Base-by-base conservation (phyloP, 306 rosid species). In the Comarum palustre region DNA sequence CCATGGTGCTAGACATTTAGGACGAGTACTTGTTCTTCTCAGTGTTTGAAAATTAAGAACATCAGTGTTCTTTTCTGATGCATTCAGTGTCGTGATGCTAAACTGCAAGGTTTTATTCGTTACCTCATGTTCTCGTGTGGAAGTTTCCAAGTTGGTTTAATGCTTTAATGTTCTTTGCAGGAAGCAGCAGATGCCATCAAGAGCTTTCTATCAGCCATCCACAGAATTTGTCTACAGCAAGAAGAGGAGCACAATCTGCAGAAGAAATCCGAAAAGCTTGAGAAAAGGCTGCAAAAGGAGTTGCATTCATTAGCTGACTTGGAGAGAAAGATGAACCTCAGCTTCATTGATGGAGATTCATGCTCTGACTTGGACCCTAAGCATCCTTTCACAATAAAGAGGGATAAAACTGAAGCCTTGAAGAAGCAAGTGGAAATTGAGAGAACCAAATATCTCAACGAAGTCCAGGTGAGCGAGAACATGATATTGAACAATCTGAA, bases 121-220 rank as follows among this genome's bases (percentile, higher is more conserved):
- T 17, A 29, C 16, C 22, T 52, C 2, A 45, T n/a, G 2, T 57
- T 58, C 9, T 29, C 15, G 11, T 24, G 1, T 25, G 22, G 63
- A 66, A 66, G 3, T 54, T 36, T 19, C 5, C 52, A 25, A 31
- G 17, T 29, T 46, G 73, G 59, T 25, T 25, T 57, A 8, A 36
- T 76, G 20, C 46, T 74, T 20, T 78, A 71, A 24, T 80, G 34
- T 71, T 68, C 20, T 74, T 75, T 73, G 25, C 86, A 95, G 99
- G 93, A 71, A 73, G 76, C 83, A 19, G 81, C 92, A 5, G 96
- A 87, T 29, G 92, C 96, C 73, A 87, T 95, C 61, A 87, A 90
- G 78, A 72, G 71, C 87, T 76, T 95, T 43, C 62, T 82, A 73
- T 59, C 76, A 48, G 87, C 92, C 58, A 79, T 91, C 68, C 85